Evolutionary conservation across 2,329 filamentous ascomycete species (phyloP).

Genomic region (Talaromyces albobiverticillius): DNA sequence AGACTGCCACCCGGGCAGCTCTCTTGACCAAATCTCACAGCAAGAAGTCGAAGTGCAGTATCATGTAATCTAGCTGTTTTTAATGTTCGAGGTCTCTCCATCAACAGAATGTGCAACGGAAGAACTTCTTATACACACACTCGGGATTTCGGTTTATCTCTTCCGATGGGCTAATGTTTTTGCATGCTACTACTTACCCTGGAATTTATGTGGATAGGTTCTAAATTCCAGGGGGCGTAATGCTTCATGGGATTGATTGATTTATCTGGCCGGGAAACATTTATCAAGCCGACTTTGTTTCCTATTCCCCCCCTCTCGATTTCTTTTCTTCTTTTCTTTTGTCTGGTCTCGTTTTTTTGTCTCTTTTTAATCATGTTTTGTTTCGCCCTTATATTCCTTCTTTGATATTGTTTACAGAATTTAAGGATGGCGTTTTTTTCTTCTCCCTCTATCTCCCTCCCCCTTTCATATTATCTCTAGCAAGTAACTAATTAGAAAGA

Average conservation of each 20-base stretch:
- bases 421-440: conserved; percentile 45
- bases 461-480: conserved; percentile 27
- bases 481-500: conserved; percentile 11
- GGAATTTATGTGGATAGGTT: conserved; percentile 35
- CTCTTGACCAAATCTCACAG: conserved; percentile 74
- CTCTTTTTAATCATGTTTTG: conserved; percentile 18
- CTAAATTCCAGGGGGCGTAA: conserved; percentile 30
- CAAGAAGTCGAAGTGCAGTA: conserved; percentile 79
- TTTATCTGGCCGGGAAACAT: conserved; percentile 23
- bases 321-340: conserved; percentile 7
- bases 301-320: neutral
- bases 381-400: conserved; percentile 15
- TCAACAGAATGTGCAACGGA: conserved; percentile 8
- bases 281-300: conserved; percentile 14
- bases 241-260: conserved; percentile 29
- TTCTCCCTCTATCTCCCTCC: conserved; percentile 33
- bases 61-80: conserved; percentile 66
- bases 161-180: conserved; percentile 20
- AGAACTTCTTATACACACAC: neutral
- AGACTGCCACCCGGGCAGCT: conserved; percentile 93
- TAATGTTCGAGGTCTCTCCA: conserved; percentile 19
- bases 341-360: conserved; percentile 10
- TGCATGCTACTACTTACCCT: conserved; percentile 13
- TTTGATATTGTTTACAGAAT: conserved; percentile 33
- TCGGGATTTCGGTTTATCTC: neutral